Evolutionary conservation across 163 green algal genomes (phyloP).

Genomic region (Prototheca cutis): DNA sequence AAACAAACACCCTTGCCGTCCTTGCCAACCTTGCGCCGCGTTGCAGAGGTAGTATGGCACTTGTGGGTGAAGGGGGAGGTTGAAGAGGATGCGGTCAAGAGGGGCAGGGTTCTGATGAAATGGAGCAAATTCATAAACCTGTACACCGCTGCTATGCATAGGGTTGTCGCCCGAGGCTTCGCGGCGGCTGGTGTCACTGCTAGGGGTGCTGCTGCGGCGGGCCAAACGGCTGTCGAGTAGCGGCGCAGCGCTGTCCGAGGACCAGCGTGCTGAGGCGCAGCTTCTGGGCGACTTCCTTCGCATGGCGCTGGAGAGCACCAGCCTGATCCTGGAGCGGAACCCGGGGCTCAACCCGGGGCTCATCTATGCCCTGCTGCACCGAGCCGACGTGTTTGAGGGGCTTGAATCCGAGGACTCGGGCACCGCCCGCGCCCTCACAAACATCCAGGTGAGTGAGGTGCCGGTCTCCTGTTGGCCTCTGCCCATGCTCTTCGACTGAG

Average conservation of each 20-base stretch:
- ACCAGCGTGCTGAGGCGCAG: slow-evolving; percentile 15
- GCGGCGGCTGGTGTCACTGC: slow-evolving; percentile 51
- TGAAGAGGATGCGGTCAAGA: too few relatives aligned
- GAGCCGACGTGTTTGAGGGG: slow-evolving; percentile 42
- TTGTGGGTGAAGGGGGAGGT: too few relatives aligned
- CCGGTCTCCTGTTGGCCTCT: too few relatives aligned
- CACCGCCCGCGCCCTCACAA: neutral
- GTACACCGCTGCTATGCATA: too few relatives aligned
- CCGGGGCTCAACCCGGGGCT: slow-evolving; percentile 57
- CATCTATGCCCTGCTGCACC: slow-evolving; percentile 80
- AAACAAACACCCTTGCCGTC: slow-evolving; percentile 76
- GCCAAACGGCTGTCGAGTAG: neutral
- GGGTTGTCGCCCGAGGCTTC: slow-evolving; percentile 43
- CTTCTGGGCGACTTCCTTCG: slow-evolving; percentile 66
- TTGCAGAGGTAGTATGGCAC: slow-evolving; percentile 29
- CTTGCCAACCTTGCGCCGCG: slow-evolving; percentile 72
- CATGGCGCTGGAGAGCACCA: slow-evolving; percentile 57
- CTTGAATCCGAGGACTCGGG: slow-evolving; percentile 7
- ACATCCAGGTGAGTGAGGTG: slow-evolving; percentile 1
- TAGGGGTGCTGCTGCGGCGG: slow-evolving; percentile 25
- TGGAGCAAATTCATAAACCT: too few relatives aligned
- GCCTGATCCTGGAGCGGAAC: neutral
- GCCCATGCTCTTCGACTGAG: too few relatives aligned
- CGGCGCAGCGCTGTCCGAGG: too few relatives aligned
- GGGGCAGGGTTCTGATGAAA: too few relatives aligned